Evolutionary conservation across 2,329 filamentous ascomycete species (phyloP).

Genomic region (Phialocephala sp.): DNA sequence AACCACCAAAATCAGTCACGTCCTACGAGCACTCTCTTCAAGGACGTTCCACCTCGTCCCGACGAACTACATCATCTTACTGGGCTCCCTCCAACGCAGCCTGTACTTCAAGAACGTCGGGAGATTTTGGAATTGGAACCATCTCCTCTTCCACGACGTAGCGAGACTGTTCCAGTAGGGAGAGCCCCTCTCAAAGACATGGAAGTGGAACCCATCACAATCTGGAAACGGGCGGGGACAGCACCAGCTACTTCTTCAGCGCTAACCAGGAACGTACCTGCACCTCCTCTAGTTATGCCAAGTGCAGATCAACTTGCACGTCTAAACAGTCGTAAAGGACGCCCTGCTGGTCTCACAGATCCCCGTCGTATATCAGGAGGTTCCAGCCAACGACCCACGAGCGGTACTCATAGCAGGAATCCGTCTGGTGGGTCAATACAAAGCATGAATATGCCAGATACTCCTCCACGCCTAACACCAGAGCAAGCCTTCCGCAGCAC

Average conservation of each 20-base stretch:
- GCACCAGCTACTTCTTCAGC: slow-evolving; percentile 25
- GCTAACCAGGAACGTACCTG: slow-evolving; percentile 8
- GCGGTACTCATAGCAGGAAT: slow-evolving; percentile 23
- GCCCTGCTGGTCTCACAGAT: slow-evolving; percentile 37
- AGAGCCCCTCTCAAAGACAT: slow-evolving; percentile 16
- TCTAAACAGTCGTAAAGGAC: slow-evolving; percentile 41
- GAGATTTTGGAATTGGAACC: slow-evolving; percentile 27
- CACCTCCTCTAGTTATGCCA: slow-evolving; percentile 28
- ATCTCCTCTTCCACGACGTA: slow-evolving; percentile 26
- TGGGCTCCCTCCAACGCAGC: slow-evolving; percentile 27
- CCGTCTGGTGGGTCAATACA: slow-evolving; percentile 25
- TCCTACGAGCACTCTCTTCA: slow-evolving; percentile 14
- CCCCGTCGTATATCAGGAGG: slow-evolving; percentile 37
- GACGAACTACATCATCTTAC: slow-evolving; percentile 33
- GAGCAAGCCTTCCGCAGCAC: slow-evolving; percentile 26
- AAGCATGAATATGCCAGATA: slow-evolving; percentile 16
- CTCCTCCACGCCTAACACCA: slow-evolving; percentile 23
- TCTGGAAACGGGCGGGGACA: slow-evolving; percentile 33
- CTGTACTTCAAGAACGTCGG: slow-evolving; percentile 24
- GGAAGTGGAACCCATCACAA: slow-evolving; percentile 24
- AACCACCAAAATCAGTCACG: neutral
- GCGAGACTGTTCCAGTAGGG: slow-evolving; percentile 32
- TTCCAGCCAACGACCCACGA: slow-evolving; percentile 12
- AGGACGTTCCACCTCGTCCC: slow-evolving; percentile 33
- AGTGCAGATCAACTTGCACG: slow-evolving; percentile 41